Percentiles rank a stretch among this genome's conserved stretches.
Conservation (phyloP, 1,284 basidiomycete genomes). For the Fomitopsis betulina region DNA sequence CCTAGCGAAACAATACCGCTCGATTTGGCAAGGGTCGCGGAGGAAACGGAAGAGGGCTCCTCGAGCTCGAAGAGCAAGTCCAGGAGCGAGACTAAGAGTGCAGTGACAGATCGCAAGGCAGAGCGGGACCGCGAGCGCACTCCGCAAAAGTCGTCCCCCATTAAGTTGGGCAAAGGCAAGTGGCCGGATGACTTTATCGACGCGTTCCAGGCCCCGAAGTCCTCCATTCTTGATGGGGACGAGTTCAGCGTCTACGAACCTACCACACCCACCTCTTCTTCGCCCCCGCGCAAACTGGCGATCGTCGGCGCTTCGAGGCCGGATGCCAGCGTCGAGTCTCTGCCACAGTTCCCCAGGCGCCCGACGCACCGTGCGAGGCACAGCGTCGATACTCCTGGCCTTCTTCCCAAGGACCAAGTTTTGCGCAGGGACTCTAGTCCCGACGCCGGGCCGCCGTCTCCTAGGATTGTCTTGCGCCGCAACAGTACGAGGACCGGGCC, state of each 20-base stretch:
- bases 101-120: constrained; percentile 1
- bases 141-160: constrained; percentile 18
- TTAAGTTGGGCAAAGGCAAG: constrained; percentile 71
- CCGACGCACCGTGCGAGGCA: constrained; percentile 62
- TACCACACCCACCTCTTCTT: constrained; percentile 40
- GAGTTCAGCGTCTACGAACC: constrained; percentile 15
- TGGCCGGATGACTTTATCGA: constrained; percentile 80
- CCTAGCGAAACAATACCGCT: constrained; percentile 54
- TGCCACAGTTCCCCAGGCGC: constrained; percentile 43
- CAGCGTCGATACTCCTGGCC: constrained; percentile 40
- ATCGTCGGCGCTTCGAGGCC: constrained; percentile 40
- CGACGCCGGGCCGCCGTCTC: constrained; percentile 35
- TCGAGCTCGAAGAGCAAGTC: constrained; percentile 34
- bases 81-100: constrained; percentile 16
- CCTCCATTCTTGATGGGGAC: constrained; percentile 21
- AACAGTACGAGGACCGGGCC: constrained; percentile 46
- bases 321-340: constrained; percentile 43
- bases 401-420: constrained; percentile 55
- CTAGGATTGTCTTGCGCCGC: constrained; percentile 50
- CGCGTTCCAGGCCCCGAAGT: constrained; percentile 38
- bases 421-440: constrained; percentile 54
- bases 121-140: constrained; percentile 25
- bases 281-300: constrained; percentile 54
- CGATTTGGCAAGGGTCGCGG: constrained; percentile 64
- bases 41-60: constrained; percentile 64